Conservation (phyloP, 2,329 filamentous ascomycete genomes). For the Aspergillus jensenii region DNA sequence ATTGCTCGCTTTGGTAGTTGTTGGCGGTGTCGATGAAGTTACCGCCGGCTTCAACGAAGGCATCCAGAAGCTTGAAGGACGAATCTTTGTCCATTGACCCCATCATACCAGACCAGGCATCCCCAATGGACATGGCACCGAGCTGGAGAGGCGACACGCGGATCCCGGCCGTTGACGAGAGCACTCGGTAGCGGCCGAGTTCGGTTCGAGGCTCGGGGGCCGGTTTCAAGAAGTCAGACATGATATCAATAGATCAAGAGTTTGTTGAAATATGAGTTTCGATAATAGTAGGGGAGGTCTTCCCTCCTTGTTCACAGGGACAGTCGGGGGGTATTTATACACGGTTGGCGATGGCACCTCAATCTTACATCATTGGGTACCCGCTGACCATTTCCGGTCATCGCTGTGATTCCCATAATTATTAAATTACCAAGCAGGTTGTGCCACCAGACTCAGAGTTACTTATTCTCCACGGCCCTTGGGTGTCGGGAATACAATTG, state of each 20-base stretch:
- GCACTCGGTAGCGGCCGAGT: constrained; percentile 64
- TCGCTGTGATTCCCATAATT: background rate
- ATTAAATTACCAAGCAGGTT: background rate
- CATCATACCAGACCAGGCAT: constrained; percentile 52
- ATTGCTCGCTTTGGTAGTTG: constrained; percentile 66
- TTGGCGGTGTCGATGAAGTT: constrained; percentile 74
- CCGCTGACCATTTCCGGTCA: background rate
- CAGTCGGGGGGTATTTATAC: background rate
- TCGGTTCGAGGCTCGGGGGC: constrained; percentile 54
- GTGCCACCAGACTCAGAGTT: background rate
- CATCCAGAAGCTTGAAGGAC: constrained; percentile 65
- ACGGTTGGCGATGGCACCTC: background rate
- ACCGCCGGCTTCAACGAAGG: constrained; percentile 64
- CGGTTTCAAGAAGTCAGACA: background rate
- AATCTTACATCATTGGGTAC: background rate
- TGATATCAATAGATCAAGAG: background rate
- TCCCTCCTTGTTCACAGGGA: background rate
- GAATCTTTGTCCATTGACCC: constrained; percentile 65
- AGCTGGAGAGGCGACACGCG: constrained; percentile 62
- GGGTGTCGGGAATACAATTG: too few species aligned
- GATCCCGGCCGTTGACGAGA: constrained; percentile 66
- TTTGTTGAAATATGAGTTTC: background rate
- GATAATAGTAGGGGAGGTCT: background rate
- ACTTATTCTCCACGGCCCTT: too few species aligned
- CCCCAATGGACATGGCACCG: constrained; percentile 40